Percentiles rank a stretch among this genome's conserved stretches.
Evolutionary conservation across 2,329 filamentous ascomycete genomes (phyloP).

Genomic region (Aspergillus transmontanensis): DNA sequence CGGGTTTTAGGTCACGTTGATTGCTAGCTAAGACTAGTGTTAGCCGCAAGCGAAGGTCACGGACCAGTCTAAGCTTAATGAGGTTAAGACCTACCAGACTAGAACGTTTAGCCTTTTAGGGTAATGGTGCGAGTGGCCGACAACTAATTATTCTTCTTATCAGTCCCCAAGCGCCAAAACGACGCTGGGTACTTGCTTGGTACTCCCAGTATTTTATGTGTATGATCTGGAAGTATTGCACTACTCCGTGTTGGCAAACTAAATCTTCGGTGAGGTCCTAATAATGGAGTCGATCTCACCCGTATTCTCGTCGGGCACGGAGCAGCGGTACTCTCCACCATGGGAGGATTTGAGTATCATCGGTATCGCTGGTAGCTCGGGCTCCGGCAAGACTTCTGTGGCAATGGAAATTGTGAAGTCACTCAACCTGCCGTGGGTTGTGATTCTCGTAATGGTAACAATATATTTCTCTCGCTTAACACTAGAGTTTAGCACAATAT

Average conservation of each 20-base stretch:
- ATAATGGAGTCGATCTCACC: slow-evolving; percentile 42
- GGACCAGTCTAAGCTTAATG: slow-evolving; percentile 30
- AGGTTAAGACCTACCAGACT: slow-evolving; percentile 11
- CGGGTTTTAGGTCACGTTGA: slow-evolving; percentile 25
- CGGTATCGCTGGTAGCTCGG: slow-evolving; percentile 91
- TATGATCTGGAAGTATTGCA: not conserved
- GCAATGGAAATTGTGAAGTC: slow-evolving; percentile 88
- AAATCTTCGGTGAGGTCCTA: slow-evolving; percentile 10
- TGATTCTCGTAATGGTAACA: slow-evolving; percentile 89
- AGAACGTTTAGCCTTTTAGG: slow-evolving; percentile 2
- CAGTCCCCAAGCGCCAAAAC: slow-evolving; percentile 1
- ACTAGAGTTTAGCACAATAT: slow-evolving; percentile 14
- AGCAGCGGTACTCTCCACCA: slow-evolving; percentile 83
- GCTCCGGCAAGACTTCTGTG: slow-evolving; percentile 92
- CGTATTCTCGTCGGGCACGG: slow-evolving; percentile 37
- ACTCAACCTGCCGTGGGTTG: slow-evolving; percentile 94
- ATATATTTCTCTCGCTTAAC: not conserved
- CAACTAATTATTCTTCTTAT: slow-evolving; percentile 8
- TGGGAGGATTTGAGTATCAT: slow-evolving; percentile 98
- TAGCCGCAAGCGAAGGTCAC: slow-evolving; percentile 36
- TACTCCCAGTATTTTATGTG: not conserved
- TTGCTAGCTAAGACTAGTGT: slow-evolving; percentile 8
- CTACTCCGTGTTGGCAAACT: slow-evolving; percentile 1
- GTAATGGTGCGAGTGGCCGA: not conserved
- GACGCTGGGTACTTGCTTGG: not conserved